Conservation (phyloP, 2,329 filamentous ascomycete genomes). For the Trichoderma sp. region DNA sequence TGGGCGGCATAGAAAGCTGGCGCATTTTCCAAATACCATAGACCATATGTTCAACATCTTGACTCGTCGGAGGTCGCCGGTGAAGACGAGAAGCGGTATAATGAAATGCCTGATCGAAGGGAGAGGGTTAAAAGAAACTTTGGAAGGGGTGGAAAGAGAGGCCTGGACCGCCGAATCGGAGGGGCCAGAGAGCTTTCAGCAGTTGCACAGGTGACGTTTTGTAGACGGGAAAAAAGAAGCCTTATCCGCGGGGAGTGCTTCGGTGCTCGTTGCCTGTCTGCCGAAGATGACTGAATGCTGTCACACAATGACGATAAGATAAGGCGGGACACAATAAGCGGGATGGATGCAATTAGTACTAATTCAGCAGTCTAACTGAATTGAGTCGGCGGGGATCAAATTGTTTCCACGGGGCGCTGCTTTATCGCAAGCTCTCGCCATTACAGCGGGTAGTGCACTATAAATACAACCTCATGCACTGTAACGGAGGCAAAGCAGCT, state of each 20-base stretch:
- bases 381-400: not conserved
- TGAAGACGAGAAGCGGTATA: not conserved
- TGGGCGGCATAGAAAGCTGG: not conserved
- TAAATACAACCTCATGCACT: not conserved
- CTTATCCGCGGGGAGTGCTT: slow-evolving; percentile 14
- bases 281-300: slow-evolving; percentile 15
- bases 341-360: not conserved
- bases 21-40: slow-evolving; percentile 65
- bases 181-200: not conserved
- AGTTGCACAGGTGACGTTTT: not conserved
- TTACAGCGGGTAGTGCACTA: not conserved
- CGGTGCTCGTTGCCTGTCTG: slow-evolving; percentile 15
- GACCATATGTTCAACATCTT: slow-evolving; percentile 99
- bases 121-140: not conserved
- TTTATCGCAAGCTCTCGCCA: not conserved
- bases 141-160: not conserved
- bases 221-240: not conserved
- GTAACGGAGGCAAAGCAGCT: not conserved
- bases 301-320: slow-evolving; percentile 23
- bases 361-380: not conserved
- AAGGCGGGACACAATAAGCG: not conserved
- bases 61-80: slow-evolving; percentile 28
- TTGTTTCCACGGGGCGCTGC: no score
- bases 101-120: not conserved
- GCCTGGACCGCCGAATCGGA: not conserved